Conservation (phyloP, 139 green algal genomes). For the Axilococcus clingmanii region DNA sequence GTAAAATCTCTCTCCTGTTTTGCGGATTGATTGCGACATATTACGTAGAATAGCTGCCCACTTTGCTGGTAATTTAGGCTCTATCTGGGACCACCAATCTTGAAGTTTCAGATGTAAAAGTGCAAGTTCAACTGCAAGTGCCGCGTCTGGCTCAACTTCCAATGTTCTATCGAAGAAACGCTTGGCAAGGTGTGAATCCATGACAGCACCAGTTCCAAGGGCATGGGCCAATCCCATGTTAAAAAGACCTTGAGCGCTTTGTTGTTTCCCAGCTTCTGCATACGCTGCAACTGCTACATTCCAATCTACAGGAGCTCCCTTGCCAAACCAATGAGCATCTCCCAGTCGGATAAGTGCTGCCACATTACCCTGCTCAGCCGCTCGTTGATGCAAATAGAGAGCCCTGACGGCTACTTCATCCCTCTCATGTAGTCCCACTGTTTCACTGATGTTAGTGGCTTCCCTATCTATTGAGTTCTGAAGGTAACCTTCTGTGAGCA, state of each 20-base stretch:
- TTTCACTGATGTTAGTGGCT: background rate
- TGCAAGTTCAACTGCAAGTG: constrained; percentile 39
- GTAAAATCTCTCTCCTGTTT: too few relatives aligned
- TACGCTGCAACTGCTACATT: constrained; percentile 27
- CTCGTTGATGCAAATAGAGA: constrained; percentile 47
- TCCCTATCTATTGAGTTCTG: background rate
- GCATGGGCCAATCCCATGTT: constrained; percentile 93
- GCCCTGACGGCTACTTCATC: too few relatives aligned
- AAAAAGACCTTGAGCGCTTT: constrained; percentile 71
- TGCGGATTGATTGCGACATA: too few relatives aligned
- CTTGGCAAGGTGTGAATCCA: constrained; percentile 62
- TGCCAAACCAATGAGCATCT: constrained; percentile 82
- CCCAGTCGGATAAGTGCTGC: constrained; percentile 61
- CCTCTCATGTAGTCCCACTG: background rate
- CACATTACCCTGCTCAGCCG: constrained; percentile 69
- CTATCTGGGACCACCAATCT: constrained; percentile 16
- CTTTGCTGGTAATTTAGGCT: constrained; percentile 2
- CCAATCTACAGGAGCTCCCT: constrained; percentile 37
- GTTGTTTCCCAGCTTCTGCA: constrained; percentile 23
- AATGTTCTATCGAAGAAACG: constrained; percentile 51
- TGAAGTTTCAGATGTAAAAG: constrained; percentile 40
- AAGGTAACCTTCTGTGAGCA: constrained; percentile 50
- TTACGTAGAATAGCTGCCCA: background rate
- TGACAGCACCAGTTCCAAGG: constrained; percentile 68
- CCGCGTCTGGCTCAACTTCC: constrained; percentile 19